phyloP scores from a whole-genome alignment of 495 filamentous ascomycete genomes.

The Talaromyces adpressus region DNA sequence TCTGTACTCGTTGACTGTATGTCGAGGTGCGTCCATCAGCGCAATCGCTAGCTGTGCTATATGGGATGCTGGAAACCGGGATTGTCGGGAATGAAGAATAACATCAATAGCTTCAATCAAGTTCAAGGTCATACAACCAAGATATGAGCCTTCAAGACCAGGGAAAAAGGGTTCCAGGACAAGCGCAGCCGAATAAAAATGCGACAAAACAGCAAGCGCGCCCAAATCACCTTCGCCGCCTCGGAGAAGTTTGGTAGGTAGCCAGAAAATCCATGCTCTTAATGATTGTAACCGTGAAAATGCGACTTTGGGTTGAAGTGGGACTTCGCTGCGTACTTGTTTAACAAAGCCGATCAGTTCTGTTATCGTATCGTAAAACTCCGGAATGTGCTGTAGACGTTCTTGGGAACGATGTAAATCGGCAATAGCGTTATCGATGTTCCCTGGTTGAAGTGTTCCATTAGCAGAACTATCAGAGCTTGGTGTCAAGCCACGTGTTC shows the following conservation, averaged over 20 bases:
- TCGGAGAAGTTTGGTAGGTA: constrained; percentile 69
- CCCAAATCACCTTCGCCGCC: constrained; percentile 32
- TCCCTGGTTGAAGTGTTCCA: constrained; percentile 44
- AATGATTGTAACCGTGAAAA: constrained; percentile 83
- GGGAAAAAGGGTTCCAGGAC: constrained; percentile 86
- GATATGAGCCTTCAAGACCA: constrained; percentile 80
- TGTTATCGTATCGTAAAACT: constrained; percentile 65
- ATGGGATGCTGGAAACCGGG: constrained; percentile 27
- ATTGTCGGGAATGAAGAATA: constrained; percentile 31
- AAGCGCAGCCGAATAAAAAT: constrained; percentile 85
- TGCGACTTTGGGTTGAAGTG: constrained; percentile 67
- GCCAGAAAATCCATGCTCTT: constrained; percentile 91
- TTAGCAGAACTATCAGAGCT: constrained; percentile 28
- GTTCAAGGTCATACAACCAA: constrained; percentile 66
- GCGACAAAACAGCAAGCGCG: constrained; percentile 60
- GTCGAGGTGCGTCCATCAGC: constrained; percentile 34
- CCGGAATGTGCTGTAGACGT: constrained; percentile 62
- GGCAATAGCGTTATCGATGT: constrained; percentile 48
- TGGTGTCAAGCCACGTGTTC: constrained; percentile 21
- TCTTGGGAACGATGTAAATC: constrained; percentile 61
- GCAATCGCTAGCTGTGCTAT: constrained; percentile 26
- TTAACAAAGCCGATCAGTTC: constrained; percentile 80
- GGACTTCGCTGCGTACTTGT: constrained; percentile 65
- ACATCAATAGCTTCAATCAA: constrained; percentile 75
- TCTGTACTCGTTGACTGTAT: constrained; percentile 29